Evolutionary conservation across 176 grass and related monocot species (phyloP), one percentile per base, ranked within the genome.

Genomic region (Rhynchospora pubera): DNA sequence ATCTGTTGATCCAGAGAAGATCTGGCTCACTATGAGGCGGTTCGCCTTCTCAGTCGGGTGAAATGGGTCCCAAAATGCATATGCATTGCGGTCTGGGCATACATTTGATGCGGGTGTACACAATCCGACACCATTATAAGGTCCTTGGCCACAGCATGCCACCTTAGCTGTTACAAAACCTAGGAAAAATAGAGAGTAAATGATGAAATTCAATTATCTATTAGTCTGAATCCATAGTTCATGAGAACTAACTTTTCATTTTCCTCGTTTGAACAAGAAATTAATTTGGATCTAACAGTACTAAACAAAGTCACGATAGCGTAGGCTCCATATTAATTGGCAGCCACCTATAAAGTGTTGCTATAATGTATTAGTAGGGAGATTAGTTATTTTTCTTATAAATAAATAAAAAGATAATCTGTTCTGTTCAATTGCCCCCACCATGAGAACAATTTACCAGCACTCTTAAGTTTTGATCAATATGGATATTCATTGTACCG

Each of bases 21-120:
- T 90, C 46, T 94, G 87, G 80, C 34, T 83, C 43, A 99, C 96
- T 77, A 99, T 95, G 77, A 95, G 24, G n/a, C 96, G 79, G 89
- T 89, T 95, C 15, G 96, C 96, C 64, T 81, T 89, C 79, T 99
- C 91, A 10, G 90, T 91, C 13, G 96, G 96, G 79, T 99, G 96
- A 88, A 91, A 99, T 1, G 96, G n/a, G 84, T 99, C 92, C 96
- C 96, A 99, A 88, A 95, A 99, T 9, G 91, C 96, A 50, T 87
- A 93, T 32, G 67, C 34, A 57, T 45, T 43, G 43, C 96, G 77
- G 86, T 99, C 68, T 4, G 73, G 28, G 86, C 96, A 99, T 3
- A 99, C 42, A 65, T 79, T 88, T 4, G 96, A 95, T 24, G 79
- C 14, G 5, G 62, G 0, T 0, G 96, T 99, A 89, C 96, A 99